These are phyloP conservation scores for Phialophora macrospora DNA, from an alignment of 2,329 filamentous ascomycete species.

Conservation along the genomic window DNA sequence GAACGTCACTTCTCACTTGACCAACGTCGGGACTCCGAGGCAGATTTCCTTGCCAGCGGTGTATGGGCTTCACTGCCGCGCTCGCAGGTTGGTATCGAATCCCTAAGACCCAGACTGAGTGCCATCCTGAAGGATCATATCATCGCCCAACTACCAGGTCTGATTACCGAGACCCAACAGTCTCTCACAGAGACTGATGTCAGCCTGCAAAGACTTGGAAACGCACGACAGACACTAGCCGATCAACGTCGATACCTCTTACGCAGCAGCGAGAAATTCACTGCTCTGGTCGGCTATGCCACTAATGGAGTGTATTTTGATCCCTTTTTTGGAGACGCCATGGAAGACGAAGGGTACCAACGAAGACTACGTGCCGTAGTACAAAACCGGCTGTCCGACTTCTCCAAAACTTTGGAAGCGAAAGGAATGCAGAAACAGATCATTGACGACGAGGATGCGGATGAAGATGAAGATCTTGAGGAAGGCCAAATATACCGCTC, in stretches of 20 bases:
- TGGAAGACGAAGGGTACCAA: conserved; percentile 38
- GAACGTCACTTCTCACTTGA: conserved; percentile 26
- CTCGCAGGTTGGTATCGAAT: conserved; percentile 34
- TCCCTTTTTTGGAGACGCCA: conserved; percentile 42
- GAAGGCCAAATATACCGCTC: conserved; percentile 38
- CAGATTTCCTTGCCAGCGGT: conserved; percentile 35
- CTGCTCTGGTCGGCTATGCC: conserved; percentile 36
- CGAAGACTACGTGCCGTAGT: conserved; percentile 45
- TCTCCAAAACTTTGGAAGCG: conserved; percentile 30
- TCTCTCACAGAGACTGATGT: conserved; percentile 40
- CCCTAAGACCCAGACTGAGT: conserved; percentile 37
- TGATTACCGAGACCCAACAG: conserved; percentile 38
- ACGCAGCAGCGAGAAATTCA: conserved; percentile 35
- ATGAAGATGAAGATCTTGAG: conserved; percentile 27
- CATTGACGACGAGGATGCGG: conserved; percentile 28
- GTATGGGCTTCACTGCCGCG: conserved; percentile 34
- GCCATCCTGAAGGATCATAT: conserved; percentile 38
- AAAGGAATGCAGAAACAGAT: conserved; percentile 29
- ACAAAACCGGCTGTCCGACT: conserved; percentile 37
- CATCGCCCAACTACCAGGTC: conserved; percentile 32
- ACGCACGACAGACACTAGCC: conserved; percentile 25
- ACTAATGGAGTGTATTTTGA: conserved; percentile 45
- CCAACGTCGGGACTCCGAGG: conserved; percentile 36
- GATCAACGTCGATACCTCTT: conserved; percentile 37
- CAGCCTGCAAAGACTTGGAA: conserved; percentile 22